phyloP scores from a whole-genome alignment of 2,329 filamentous ascomycete species.

The Sporothrix protearum region DNA sequence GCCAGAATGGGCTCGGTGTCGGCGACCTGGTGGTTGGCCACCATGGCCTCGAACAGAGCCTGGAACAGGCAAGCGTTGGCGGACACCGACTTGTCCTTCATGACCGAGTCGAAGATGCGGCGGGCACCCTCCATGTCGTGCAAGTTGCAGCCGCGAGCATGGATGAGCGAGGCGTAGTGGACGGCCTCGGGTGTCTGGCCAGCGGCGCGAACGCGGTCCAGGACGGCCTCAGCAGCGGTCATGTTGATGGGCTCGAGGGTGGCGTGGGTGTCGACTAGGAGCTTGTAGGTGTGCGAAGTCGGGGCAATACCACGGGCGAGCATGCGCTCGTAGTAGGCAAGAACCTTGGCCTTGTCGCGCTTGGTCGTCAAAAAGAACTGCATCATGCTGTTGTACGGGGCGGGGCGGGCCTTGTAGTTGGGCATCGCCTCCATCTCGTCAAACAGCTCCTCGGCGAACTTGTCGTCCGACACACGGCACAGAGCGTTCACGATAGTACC shows the following conservation, averaged over 20 bases:
- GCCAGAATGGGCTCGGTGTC: conserved; percentile 70
- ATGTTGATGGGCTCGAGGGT: conserved; percentile 90
- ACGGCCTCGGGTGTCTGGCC: conserved; percentile 82
- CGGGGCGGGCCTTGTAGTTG: conserved; percentile 96
- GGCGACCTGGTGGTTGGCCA: conserved; percentile 82
- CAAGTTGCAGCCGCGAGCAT: conserved; percentile 89
- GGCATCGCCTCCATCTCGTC: conserved; percentile 99
- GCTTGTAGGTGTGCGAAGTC: conserved; percentile 95
- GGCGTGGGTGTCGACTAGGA: conserved; percentile 91
- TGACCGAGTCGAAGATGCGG: conserved; percentile 75
- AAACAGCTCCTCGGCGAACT: conserved; percentile 95
- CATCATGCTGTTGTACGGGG: conserved; percentile 99
- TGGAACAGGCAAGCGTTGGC: conserved; percentile 88
- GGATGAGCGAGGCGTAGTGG: conserved; percentile 92
- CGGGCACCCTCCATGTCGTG: conserved; percentile 86
- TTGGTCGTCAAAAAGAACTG: conserved; percentile 98
- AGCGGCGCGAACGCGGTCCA: conserved; percentile 70
- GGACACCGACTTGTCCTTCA: conserved; percentile 62
- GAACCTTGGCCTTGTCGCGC: conserved; percentile 88
- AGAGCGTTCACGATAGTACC: conserved; percentile 97
- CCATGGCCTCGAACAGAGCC: conserved; percentile 94
- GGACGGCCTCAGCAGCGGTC: conserved; percentile 76
- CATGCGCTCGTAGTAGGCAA: conserved; percentile 95
- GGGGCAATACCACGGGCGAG: conserved; percentile 78
- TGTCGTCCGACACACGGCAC: conserved; percentile 94